Conservation (phyloP, 768 basidiomycete species). For the Psilocybe cyanescens region DNA sequence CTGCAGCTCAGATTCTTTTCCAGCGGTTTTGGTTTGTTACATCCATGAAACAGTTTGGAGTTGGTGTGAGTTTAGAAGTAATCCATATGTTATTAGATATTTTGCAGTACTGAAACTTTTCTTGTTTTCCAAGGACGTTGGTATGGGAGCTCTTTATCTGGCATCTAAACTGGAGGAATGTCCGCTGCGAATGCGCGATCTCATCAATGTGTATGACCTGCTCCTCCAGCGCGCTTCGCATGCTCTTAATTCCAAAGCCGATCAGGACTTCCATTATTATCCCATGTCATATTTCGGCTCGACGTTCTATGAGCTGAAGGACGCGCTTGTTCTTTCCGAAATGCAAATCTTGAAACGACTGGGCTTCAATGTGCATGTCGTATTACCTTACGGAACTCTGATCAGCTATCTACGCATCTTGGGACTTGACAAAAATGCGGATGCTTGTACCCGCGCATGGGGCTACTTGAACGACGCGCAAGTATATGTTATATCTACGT, state of each 20-base stretch:
- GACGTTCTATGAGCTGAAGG: slow-evolving; percentile 93
- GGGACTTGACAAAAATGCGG: slow-evolving; percentile 74
- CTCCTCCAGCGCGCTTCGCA: slow-evolving; percentile 78
- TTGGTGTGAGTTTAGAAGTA: slow-evolving; percentile 64
- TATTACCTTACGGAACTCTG: slow-evolving; percentile 90
- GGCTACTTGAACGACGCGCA: slow-evolving; percentile 96
- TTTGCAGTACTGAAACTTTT: background rate
- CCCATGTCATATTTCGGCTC: slow-evolving; percentile 91
- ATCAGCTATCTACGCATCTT: slow-evolving; percentile 94
- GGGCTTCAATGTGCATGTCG: slow-evolving; percentile 93
- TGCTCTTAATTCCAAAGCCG: slow-evolving; percentile 37
- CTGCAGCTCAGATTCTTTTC: slow-evolving; percentile 94
- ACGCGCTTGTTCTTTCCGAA: slow-evolving; percentile 90
- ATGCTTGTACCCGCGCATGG: slow-evolving; percentile 83
- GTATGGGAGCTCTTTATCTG: slow-evolving; percentile 87
- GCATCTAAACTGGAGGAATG: slow-evolving; percentile 94
- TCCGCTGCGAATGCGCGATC: slow-evolving; percentile 87
- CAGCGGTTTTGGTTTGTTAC: slow-evolving; percentile 97
- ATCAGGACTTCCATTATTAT: slow-evolving; percentile 62
- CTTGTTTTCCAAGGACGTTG: slow-evolving; percentile 63
- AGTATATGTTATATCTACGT: slow-evolving; percentile 33
- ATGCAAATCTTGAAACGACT: slow-evolving; percentile 98
- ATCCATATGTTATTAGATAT: background rate
- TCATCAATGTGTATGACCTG: slow-evolving; percentile 93
- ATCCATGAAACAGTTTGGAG: slow-evolving; percentile 93